Base-by-base conservation (phyloP, 805 yeast genomes). In the Candida pseudoglaebosa region DNA sequence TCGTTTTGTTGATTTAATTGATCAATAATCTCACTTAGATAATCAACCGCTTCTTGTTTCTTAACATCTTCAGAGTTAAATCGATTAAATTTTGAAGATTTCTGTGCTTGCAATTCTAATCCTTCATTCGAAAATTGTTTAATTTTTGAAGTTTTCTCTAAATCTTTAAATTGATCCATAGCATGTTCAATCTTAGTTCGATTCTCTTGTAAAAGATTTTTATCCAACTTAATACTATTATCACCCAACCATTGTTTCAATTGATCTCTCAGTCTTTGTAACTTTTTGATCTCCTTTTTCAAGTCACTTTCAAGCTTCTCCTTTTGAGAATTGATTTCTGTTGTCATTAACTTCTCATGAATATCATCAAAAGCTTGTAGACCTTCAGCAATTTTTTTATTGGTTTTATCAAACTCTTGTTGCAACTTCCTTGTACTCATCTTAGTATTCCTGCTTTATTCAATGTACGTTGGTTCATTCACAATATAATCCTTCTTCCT, bases 91-190 rank as follows among this genome's bases (percentile, higher is more conserved):
- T 49, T 43, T 4, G 49, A 38, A 4, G 38, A 20, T 28, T 43
- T 44, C 38, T 59, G 62, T 24, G 56, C 73, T 44, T 82, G 79
- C 56, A 79, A 78, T 36, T 84, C 87, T 46, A 91, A 71, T 0
- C 97, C 97, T 61, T 93, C 98, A 55, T 87, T 88, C 22, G 93
- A 81, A 58, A 86, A 91, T 37, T 95, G 96, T 61, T 91, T 91
- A 28, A 95, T 88, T 65, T 91, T 91, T 77, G 87, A 83, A 46
- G 83, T 79, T 64, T 89, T 87, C 62, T 91, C 99, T 50, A 91
- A 87, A 40, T 88, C 91, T 59, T 93, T 93, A 66, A 91, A 93
- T 52, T 89, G 77, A 62, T 91, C 99, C 99, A 91, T 91, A 44
- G 93, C 93, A 54, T 89, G 84, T 52, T 91, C 97, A 41, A 82